phyloP scores from a whole-genome alignment of 1,139 yeast genomes.

The Trichomonascaceae sp. region DNA sequence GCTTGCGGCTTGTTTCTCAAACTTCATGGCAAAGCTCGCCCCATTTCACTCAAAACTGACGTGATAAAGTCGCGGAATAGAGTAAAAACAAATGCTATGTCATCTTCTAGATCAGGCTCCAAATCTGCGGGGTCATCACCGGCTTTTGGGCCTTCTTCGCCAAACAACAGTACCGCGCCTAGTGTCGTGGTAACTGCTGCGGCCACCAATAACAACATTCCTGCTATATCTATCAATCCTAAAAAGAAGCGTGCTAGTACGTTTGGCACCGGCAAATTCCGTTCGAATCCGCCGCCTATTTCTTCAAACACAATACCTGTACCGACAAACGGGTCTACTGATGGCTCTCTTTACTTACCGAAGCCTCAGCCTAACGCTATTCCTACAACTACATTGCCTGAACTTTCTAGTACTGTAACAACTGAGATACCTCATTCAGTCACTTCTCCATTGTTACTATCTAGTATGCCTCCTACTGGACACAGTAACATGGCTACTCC shows the following conservation, averaged over 20 bases:
- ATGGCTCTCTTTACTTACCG: neutral
- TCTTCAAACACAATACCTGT: neutral
- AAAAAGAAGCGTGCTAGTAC: constrained; percentile 4
- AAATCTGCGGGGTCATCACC: constrained; percentile 4
- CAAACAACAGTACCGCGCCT: neutral
- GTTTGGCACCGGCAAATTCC: constrained; percentile 7
- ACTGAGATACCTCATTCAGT: constrained; percentile 1
- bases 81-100: constrained; percentile 29
- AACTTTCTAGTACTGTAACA: neutral
- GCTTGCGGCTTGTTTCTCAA: constrained; percentile 92
- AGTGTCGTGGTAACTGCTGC: neutral
- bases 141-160: constrained; percentile 5
- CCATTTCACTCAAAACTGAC: constrained; percentile 84
- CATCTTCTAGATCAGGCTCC: constrained; percentile 7
- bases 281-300: neutral
- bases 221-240: neutral
- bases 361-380: neutral
- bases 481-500: neutral
- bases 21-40: constrained; percentile 87
- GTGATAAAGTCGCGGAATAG: constrained; percentile 87
- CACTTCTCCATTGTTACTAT: constrained; percentile 6
- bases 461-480: neutral
- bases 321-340: neutral
- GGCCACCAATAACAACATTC: neutral
- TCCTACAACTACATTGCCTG: neutral